Conservation (phyloP, 2,329 filamentous ascomycete species). For the Hymenoscyphus linearis region DNA sequence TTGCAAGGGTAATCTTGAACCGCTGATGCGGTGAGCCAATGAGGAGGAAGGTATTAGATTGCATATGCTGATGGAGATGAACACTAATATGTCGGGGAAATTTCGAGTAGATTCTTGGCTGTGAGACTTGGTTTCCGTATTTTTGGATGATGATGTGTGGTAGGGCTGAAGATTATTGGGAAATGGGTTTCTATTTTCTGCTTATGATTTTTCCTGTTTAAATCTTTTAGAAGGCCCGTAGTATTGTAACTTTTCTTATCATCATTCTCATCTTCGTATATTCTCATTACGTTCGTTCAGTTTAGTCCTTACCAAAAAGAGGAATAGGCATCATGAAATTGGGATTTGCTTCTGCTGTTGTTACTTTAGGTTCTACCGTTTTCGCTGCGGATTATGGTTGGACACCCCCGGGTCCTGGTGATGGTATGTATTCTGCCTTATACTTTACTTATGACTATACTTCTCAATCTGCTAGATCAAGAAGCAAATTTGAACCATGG, state of each 20-base stretch:
- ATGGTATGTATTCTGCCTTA: background rate
- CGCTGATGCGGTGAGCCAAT: background rate
- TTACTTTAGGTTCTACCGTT: background rate
- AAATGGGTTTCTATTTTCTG: no score
- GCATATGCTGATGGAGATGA: background rate
- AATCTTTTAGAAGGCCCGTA: no score
- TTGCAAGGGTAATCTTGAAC: no score
- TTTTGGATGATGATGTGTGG: no score
- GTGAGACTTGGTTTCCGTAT: no score
- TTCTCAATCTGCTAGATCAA: background rate
- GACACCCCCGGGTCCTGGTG: background rate
- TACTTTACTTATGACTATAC: background rate
- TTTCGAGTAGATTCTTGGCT: no score
- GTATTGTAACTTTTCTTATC: no score
- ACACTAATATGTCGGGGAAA: no score
- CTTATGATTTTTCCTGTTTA: no score
- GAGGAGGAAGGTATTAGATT: background rate
- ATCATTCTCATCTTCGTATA: no score
- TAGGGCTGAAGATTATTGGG: no score
- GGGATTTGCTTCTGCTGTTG: background rate
- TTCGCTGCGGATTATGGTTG: background rate
- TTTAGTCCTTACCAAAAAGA: background rate
- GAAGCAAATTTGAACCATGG: no score
- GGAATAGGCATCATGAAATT: background rate
- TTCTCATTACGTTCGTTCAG: background rate